These are phyloP conservation scores for Glycine latifolia DNA, from an alignment of 306 rosid species.

Conservation along the genomic window DNA sequence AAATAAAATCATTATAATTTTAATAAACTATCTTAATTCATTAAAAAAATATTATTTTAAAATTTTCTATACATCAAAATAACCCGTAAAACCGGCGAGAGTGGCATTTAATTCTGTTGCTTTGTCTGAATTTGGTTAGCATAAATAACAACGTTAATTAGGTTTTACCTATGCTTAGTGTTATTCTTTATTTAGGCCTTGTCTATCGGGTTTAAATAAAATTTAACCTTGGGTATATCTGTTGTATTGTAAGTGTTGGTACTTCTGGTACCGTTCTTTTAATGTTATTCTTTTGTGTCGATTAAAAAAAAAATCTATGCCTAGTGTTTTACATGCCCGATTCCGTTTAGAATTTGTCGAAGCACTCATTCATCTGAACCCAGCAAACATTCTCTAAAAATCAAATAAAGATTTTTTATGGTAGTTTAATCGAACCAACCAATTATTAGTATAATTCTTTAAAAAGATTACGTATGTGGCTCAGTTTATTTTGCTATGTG, in stretches of 20 bases:
- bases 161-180: not conserved
- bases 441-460: not conserved
- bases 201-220: too few species aligned
- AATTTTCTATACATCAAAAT: not conserved
- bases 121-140: not conserved
- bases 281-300: too few species aligned
- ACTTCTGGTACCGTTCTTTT: too few species aligned
- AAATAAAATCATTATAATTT: not conserved
- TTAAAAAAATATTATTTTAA: not conserved
- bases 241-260: too few species aligned
- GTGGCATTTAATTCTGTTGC: not conserved
- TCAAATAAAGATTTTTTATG: not conserved
- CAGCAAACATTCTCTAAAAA: not conserved
- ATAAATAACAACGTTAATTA: constrained; percentile 17
- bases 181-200: too few species aligned
- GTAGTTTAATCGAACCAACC: not conserved
- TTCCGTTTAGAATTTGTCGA: not conserved
- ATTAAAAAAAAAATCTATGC: not conserved
- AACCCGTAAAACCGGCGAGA: not conserved
- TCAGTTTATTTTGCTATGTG: not conserved
- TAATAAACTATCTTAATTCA: not conserved
- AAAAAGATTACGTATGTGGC: not conserved
- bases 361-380: not conserved
- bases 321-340: not conserved
- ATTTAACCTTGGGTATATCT: too few species aligned